Evolutionary conservation across 2,329 filamentous ascomycete genomes (phyloP).

Genomic region (Stagonosporopsis chrysanthemi): DNA sequence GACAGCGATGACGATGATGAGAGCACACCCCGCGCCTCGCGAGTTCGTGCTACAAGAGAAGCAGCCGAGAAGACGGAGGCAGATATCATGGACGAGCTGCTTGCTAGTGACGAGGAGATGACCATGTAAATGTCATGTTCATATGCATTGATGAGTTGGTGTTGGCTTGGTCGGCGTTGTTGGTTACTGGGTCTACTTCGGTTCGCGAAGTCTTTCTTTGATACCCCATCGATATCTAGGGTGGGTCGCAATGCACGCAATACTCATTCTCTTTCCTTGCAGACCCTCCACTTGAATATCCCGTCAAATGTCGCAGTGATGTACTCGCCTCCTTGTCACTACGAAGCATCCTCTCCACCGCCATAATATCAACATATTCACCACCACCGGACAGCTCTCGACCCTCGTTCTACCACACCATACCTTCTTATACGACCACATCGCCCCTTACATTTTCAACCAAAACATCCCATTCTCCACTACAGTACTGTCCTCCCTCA

Average conservation of each 20-base stretch:
- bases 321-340: neutral
- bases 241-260: slow-evolving; percentile 3
- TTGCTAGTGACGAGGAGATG: slow-evolving; percentile 40
- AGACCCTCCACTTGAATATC: neutral
- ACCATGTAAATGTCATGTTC: slow-evolving; percentile 8
- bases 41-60: neutral
- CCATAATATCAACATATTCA: too few relatives aligned
- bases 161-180: slow-evolving; percentile 2
- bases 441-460: neutral
- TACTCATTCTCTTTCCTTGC: neutral
- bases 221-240: slow-evolving; percentile 15
- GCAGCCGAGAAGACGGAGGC: slow-evolving; percentile 36
- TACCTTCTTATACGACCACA: neutral
- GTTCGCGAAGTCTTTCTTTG: neutral
- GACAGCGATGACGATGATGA: slow-evolving; percentile 32
- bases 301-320: neutral
- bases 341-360: neutral
- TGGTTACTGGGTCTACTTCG: neutral
- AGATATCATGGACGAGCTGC: slow-evolving; percentile 46
- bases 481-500: slow-evolving; percentile 22
- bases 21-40: slow-evolving; percentile 5
- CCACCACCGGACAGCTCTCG: too few relatives aligned
- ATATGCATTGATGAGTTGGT: slow-evolving; percentile 1
- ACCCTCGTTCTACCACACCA: neutral
- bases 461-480: neutral